phyloP scores from a whole-genome alignment of 768 basidiomycete genomes.

The Rossbeevera mucosa region DNA sequence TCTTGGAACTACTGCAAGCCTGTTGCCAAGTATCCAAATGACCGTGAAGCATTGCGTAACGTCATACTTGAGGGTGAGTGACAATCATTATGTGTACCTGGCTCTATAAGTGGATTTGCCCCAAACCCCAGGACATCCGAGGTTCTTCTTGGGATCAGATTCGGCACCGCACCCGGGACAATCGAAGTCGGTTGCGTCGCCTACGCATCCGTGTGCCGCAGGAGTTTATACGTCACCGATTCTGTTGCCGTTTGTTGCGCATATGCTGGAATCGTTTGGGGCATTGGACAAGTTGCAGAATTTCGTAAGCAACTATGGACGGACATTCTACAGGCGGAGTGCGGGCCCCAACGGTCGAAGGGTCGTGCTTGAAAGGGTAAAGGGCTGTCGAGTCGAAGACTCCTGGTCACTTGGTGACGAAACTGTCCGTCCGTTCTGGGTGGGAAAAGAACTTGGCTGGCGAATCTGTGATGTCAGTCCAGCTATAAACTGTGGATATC shows the following conservation, averaged over 20 bases:
- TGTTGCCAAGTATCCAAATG: slow-evolving; percentile 92
- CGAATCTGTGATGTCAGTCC: slow-evolving; percentile 36
- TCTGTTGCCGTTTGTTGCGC: slow-evolving; percentile 84
- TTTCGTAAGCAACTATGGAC: slow-evolving; percentile 76
- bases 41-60: slow-evolving; percentile 75
- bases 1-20: slow-evolving; percentile 97
- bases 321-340: slow-evolving; percentile 66
- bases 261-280: slow-evolving; percentile 81
- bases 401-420: slow-evolving; percentile 44
- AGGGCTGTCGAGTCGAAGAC: slow-evolving; percentile 40
- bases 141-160: slow-evolving; percentile 97
- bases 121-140: slow-evolving; percentile 63
- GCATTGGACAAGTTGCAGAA: slow-evolving; percentile 77
- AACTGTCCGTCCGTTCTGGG: slow-evolving; percentile 80
- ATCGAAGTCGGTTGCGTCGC: slow-evolving; percentile 65
- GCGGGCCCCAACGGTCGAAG: slow-evolving; percentile 28
- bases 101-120: background rate
- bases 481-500: background rate
- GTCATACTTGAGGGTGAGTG: slow-evolving; percentile 70
- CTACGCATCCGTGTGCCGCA: slow-evolving; percentile 78
- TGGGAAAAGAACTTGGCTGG: slow-evolving; percentile 79
- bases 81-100: background rate
- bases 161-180: slow-evolving; percentile 85
- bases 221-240: slow-evolving; percentile 95
- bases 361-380: slow-evolving; percentile 43